Evolutionary conservation across 177 flowering plant species (phyloP).

Genomic region (Vitis hybrid): DNA sequence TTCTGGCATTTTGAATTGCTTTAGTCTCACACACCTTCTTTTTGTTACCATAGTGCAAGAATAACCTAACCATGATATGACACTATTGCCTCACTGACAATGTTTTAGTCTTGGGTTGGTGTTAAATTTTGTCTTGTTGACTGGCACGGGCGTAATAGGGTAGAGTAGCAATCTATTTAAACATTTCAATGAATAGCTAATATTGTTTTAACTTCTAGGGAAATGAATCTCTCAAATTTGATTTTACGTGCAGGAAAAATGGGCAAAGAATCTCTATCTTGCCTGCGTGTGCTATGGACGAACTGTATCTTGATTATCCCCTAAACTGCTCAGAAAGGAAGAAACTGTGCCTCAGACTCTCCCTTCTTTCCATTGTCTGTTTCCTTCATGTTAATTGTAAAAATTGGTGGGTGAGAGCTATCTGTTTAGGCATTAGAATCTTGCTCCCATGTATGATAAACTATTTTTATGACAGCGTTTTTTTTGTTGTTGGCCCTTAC

Average conservation of each 20-base stretch:
- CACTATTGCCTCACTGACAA: not conserved
- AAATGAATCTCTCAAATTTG: not conserved
- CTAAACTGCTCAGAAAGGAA: no score
- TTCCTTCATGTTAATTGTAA: slow-evolving; percentile 7
- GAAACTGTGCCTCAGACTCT: no score
- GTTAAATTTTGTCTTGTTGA: no score
- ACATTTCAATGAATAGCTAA: not conserved
- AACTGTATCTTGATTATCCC: slow-evolving; percentile 55
- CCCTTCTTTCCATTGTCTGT: not conserved
- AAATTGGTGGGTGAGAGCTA: not conserved
- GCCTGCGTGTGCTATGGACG: slow-evolving; percentile 79
- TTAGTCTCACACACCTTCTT: no score
- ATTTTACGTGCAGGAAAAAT: slow-evolving; percentile 66
- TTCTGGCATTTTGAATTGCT: no score
- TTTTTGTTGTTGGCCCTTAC: no score
- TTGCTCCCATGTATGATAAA: not conserved
- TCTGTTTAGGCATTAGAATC: not conserved
- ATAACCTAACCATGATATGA: no score
- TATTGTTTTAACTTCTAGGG: not conserved
- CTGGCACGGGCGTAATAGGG: no score
- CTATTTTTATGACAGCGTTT: not conserved
- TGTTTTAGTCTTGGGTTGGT: not conserved
- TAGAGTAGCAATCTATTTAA: not conserved
- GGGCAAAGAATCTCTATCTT: slow-evolving; percentile 85
- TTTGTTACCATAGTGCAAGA: no score